These are phyloP conservation scores for Penicillium sp. DNA, from an alignment of 2,329 filamentous ascomycete genomes.

Conservation along the genomic window DNA sequence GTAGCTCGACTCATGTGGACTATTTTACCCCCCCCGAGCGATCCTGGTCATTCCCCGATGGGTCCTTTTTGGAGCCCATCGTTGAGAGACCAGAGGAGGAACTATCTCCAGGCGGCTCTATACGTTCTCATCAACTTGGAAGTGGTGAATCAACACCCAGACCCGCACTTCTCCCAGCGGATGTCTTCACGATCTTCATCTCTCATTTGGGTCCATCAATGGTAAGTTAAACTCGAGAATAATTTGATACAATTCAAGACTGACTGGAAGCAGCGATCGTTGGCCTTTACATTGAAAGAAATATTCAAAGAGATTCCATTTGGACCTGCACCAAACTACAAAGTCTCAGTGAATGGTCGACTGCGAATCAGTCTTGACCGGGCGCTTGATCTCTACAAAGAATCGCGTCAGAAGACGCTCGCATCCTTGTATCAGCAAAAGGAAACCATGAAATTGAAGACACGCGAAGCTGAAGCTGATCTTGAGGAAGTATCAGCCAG, in stretches of 20 bases:
- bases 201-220: slow-evolving; percentile 85
- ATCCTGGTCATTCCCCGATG: slow-evolving; percentile 42
- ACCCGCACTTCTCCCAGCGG: slow-evolving; percentile 55
- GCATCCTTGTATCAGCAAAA: slow-evolving; percentile 77
- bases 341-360: slow-evolving; percentile 73
- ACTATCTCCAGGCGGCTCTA: slow-evolving; percentile 21
- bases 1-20: slow-evolving; percentile 17
- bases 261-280: slow-evolving; percentile 61
- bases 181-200: slow-evolving; percentile 92
- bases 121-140: slow-evolving; percentile 7
- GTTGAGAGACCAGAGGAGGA: slow-evolving; percentile 61
- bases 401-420: slow-evolving; percentile 72
- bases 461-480: slow-evolving; percentile 79
- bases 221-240: slow-evolving; percentile 39
- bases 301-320: slow-evolving; percentile 87
- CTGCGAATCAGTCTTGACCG: slow-evolving; percentile 77
- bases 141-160: slow-evolving; percentile 12
- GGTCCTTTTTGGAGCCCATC: slow-evolving; percentile 57
- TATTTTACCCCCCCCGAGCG: slow-evolving; percentile 24
- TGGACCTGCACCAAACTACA: slow-evolving; percentile 62
- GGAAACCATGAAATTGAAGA: slow-evolving; percentile 63
- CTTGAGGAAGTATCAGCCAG: slow-evolving; percentile 97
- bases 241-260: not conserved
- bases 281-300: slow-evolving; percentile 87
- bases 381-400: slow-evolving; percentile 75